These are phyloP conservation scores for Cruciata laevipes DNA, from an alignment of 257 asterid genomes.

Conservation along the genomic window DNA sequence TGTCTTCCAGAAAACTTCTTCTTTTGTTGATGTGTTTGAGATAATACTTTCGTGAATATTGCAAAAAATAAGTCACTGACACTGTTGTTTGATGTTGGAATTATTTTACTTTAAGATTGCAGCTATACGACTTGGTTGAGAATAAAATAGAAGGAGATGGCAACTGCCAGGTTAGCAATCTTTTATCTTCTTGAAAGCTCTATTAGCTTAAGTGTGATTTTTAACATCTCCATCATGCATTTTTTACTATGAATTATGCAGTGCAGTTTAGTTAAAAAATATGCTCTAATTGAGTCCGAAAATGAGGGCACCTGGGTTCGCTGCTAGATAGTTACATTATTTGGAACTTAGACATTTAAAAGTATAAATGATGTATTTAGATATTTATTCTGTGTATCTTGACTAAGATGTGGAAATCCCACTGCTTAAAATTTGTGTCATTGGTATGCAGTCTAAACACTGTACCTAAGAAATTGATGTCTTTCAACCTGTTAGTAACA, in stretches of 20 bases:
- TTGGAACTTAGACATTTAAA: neutral
- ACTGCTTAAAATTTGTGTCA: neutral
- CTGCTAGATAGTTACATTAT: neutral
- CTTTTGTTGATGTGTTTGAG: neutral
- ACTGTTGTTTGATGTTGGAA: constrained; percentile 20
- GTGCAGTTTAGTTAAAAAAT: neutral
- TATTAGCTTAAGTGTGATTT: neutral
- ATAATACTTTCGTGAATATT: neutral
- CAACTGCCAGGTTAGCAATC: constrained; percentile 77
- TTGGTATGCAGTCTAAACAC: neutral
- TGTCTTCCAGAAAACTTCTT: neutral
- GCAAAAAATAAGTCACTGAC: constrained; percentile 8
- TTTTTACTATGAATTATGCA: neutral
- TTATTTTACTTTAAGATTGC: constrained; percentile 56
- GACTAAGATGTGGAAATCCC: neutral
- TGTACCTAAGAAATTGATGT: neutral
- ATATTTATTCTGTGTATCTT: neutral
- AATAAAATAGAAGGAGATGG: constrained; percentile 96
- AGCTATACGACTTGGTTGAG: constrained; percentile 75
- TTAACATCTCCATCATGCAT: neutral
- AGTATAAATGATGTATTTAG: neutral
- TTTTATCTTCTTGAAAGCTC: constrained; percentile 5
- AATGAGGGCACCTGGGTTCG: neutral
- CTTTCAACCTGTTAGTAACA: neutral
- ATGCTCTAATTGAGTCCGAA: neutral